Percentiles rank a stretch among this genome's conserved stretches.
Evolutionary conservation across 768 basidiomycete species (phyloP).

Genomic region (Phaffia tasmanica): DNA sequence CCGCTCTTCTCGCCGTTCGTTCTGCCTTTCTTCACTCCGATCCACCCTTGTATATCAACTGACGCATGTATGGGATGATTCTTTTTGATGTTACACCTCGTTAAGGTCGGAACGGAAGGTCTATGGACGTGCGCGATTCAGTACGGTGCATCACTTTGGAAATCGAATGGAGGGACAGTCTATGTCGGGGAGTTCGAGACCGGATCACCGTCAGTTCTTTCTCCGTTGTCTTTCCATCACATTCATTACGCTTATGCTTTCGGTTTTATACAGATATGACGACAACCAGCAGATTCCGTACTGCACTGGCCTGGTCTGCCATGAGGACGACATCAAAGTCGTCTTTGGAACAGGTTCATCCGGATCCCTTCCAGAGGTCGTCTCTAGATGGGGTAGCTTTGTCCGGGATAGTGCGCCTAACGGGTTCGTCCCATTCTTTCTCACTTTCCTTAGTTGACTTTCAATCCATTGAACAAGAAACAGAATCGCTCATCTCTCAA

Average conservation of each 20-base stretch:
- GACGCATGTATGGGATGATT: too few relatives aligned
- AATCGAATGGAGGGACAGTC: not conserved
- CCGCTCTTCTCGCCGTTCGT: not conserved
- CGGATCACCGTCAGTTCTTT: not conserved
- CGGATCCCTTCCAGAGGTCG: not conserved
- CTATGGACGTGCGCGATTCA: constrained; percentile 20
- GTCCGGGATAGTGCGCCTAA: not conserved
- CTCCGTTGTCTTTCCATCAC: not conserved
- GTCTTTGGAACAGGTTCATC: not conserved
- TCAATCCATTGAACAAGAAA: not conserved
- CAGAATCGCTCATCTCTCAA: not conserved
- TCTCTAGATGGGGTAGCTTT: constrained; percentile 16
- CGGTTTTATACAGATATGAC: not conserved
- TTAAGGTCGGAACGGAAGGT: constrained; percentile 16
- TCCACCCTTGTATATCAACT: too few relatives aligned
- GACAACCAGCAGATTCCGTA: constrained; percentile 11
- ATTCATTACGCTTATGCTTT: not conserved
- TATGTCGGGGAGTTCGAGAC: constrained; percentile 18
- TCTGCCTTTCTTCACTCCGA: too few relatives aligned
- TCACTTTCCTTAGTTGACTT: not conserved
- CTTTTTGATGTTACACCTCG: not conserved
- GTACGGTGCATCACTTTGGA: constrained; percentile 3
- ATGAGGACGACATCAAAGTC: constrained; percentile 23
- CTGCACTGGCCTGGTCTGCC: constrained; percentile 11
- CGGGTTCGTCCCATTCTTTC: not conserved